These are phyloP conservation scores for Protea cynaroides DNA, from an alignment of 164 flowering plant genomes.

Conservation along the genomic window DNA sequence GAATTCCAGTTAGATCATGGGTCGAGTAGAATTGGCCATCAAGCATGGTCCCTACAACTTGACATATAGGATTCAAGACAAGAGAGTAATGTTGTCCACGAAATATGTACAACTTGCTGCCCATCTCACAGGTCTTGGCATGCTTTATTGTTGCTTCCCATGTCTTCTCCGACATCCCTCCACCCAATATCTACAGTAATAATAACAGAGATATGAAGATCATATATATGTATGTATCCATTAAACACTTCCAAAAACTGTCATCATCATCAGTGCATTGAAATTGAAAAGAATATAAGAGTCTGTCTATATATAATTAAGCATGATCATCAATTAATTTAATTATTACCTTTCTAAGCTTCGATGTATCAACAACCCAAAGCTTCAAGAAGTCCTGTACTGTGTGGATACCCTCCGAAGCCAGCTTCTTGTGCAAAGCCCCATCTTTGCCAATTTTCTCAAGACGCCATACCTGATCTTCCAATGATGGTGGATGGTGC, in stretches of 20 bases:
- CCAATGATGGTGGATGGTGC: conserved; percentile 34
- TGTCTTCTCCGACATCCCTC: conserved; percentile 73
- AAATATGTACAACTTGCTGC: background rate
- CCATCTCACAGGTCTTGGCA: conserved; percentile 43
- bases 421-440: conserved; percentile 26
- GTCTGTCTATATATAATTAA: background rate
- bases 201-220: background rate
- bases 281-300: background rate
- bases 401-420: conserved; percentile 12
- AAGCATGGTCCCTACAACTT: background rate
- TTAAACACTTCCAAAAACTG: too few relatives aligned
- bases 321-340: too few relatives aligned
- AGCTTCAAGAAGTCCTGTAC: conserved; percentile 30
- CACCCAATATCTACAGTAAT: conserved; percentile 51
- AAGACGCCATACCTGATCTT: conserved; percentile 36
- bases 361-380: conserved; percentile 18
- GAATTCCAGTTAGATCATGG: background rate
- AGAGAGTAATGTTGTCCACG: background rate
- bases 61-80: background rate
- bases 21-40: background rate
- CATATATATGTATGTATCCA: too few relatives aligned
- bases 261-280: too few relatives aligned
- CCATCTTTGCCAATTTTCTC: conserved; percentile 39
- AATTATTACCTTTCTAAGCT: conserved; percentile 25
- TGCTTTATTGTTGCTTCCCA: conserved; percentile 68